phyloP scores from a whole-genome alignment of 208 protist species.

The Angomonas ambiguus region DNA sequence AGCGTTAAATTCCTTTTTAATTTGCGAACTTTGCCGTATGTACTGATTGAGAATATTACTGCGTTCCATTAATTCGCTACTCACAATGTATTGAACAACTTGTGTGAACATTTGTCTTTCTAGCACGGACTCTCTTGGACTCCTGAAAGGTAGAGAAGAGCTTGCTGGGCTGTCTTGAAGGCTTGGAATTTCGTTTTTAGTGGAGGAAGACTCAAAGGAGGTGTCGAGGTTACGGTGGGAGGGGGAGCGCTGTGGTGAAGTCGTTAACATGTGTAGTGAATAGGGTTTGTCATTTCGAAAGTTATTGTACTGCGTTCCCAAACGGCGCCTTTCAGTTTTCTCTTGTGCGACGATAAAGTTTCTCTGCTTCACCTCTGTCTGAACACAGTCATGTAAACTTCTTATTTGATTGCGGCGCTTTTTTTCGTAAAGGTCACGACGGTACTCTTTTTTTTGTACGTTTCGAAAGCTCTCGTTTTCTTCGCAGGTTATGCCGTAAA shows the following conservation, averaged over 20 bases:
- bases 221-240: background rate
- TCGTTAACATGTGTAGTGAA: background rate
- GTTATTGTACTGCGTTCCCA: background rate
- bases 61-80: no score
- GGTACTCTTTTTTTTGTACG: background rate
- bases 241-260: background rate
- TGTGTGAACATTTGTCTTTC: background rate
- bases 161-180: background rate
- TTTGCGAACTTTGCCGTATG: no score
- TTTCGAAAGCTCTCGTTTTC: background rate
- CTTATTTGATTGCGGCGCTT: constrained; percentile 12
- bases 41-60: no score
- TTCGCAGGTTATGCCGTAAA: background rate
- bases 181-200: background rate
- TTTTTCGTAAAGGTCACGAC: background rate
- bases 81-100: background rate
- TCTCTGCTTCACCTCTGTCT: constrained; percentile 20
- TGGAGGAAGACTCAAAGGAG: background rate
- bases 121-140: background rate
- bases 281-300: background rate
- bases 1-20: no score
- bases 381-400: constrained; percentile 19
- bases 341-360: constrained; percentile 17
- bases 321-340: background rate
- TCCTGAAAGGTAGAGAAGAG: background rate